Evolutionary conservation across 345 rosid species (phyloP).

Genomic region (Murraya koenigii): DNA sequence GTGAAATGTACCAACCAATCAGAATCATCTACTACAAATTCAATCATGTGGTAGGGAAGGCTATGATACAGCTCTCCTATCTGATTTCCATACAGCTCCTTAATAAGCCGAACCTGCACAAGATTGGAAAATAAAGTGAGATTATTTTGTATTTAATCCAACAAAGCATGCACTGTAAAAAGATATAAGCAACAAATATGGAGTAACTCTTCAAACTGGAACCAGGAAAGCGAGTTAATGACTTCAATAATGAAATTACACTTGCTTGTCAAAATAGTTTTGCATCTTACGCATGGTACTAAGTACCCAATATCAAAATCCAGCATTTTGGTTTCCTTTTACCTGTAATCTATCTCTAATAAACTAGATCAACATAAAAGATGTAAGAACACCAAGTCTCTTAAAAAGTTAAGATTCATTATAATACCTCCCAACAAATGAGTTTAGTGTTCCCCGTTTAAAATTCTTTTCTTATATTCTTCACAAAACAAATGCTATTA

Average conservation of each 20-base stretch:
- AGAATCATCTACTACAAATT: slow-evolving; percentile 69
- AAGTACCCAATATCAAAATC: not conserved
- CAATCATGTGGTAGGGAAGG: slow-evolving; percentile 91
- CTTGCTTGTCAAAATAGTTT: not conserved
- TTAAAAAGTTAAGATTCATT: not conserved
- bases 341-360: not conserved
- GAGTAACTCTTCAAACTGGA: not conserved
- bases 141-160: slow-evolving; percentile 1
- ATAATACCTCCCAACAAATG: not conserved
- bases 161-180: not conserved
- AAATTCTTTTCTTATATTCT: not conserved
- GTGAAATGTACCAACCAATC: slow-evolving; percentile 61
- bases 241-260: not conserved
- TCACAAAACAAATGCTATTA: not conserved
- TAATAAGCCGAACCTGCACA: slow-evolving; percentile 79
- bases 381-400: not conserved
- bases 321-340: not conserved
- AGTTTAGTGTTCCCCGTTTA: not conserved
- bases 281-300: not conserved
- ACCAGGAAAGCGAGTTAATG: not conserved
- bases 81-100: slow-evolving; percentile 92
- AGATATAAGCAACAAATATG: not conserved
- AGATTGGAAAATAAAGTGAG: not conserved
- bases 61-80: slow-evolving; percentile 86
- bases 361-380: not conserved